These are phyloP conservation scores for Saturnispora saitoi DNA, from an alignment of 805 yeast genomes.

Conservation along the genomic window DNA sequence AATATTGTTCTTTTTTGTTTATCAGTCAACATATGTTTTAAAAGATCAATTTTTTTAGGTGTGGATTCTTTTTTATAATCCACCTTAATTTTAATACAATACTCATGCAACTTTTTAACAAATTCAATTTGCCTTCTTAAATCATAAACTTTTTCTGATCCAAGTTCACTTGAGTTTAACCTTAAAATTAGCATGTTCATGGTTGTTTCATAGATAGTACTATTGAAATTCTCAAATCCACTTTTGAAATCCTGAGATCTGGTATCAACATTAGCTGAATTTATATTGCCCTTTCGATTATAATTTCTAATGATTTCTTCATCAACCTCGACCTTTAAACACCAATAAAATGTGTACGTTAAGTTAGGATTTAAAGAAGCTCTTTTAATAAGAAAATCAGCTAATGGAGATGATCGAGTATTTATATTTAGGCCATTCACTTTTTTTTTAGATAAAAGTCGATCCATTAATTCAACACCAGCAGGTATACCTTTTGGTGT, in stretches of 20 bases:
- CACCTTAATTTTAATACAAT: constrained; percentile 56
- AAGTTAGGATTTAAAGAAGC: constrained; percentile 56
- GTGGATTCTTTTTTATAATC: constrained; percentile 63
- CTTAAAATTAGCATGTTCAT: constrained; percentile 24
- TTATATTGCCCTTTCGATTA: background rate
- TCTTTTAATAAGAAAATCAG: constrained; percentile 65
- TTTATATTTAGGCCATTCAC: constrained; percentile 13
- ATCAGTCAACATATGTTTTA: constrained; percentile 51
- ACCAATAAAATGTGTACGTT: constrained; percentile 88
- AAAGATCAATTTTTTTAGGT: constrained; percentile 59
- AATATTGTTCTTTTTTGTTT: constrained; percentile 31
- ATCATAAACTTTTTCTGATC: constrained; percentile 24
- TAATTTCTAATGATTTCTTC: constrained; percentile 35
- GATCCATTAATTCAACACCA: constrained; percentile 20
- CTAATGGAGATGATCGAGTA: constrained; percentile 46
- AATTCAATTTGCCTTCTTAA: constrained; percentile 52
- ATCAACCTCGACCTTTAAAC: constrained; percentile 76
- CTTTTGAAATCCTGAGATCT: no score
- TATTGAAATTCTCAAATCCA: background rate
- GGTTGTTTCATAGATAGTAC: constrained; percentile 21
- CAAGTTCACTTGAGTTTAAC: constrained; percentile 20
- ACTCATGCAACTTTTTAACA: constrained; percentile 52
- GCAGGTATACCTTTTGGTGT: constrained; percentile 15
- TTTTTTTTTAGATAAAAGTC: constrained; percentile 11
- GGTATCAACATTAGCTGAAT: no score